Evolutionary conservation across 2,329 filamentous ascomycete genomes (phyloP), one percentile per base, ranked within the genome.

Genomic region (Monilinia polystroma): DNA sequence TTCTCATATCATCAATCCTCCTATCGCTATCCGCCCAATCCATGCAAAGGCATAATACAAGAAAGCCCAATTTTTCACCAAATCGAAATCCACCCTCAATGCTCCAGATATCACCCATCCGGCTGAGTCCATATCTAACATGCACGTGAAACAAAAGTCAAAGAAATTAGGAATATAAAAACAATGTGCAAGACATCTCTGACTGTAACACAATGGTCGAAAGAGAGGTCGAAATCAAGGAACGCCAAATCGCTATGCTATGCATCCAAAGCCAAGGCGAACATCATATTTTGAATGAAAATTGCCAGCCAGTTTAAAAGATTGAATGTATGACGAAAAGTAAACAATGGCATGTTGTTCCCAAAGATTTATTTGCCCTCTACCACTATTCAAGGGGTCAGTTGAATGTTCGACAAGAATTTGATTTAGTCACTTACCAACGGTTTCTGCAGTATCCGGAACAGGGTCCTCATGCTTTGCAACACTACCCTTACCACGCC

Each of bases 401-500:
- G 57, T 20, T 6, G n/a, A 18, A 38, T 26, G 14, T 23, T 49
- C 29, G 1, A 35, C 16, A 11, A 8, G 4, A 16, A 14, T 11
- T 23, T 49, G 23, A 26, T 11, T 38, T 38, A 20, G 35, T 60
- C 35, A 51, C 57, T 38, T 51, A 60, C 57, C 57, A 23, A 51
- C 29, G 16, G 45, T 51, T 11, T 45, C 11, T 26, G 43, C 8
- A 38, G 35, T 63, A 43, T 72, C 71, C 4, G 58, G 66, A 45
- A 66, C 62, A 10, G 74, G 74, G 68, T 77, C 75, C 76, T 95
- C 90, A 77, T 97, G 93, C 76, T 94, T 94, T 32, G 94, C 94
- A 35, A 91, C 92, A 73, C 89, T 94, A 18, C 95, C 95, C 81
- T 98, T 97, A 70, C 90, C 93, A 74, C 95, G 85, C 91, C 93